phyloP scores from a whole-genome alignment of 2,329 filamentous ascomycete species.

The Apiospora koreana region DNA sequence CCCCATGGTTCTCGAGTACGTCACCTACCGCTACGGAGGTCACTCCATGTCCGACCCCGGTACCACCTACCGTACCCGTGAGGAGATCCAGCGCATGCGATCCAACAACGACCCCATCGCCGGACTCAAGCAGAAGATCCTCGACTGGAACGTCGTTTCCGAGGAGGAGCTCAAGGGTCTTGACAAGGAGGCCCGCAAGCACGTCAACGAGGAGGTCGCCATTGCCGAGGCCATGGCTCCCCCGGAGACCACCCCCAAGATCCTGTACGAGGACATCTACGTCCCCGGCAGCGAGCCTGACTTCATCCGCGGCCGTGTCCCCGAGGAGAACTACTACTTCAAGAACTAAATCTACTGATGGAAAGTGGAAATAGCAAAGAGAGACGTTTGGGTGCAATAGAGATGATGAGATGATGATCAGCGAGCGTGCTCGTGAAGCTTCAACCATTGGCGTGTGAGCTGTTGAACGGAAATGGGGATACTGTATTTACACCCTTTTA shows the following conservation, averaged over 20 bases:
- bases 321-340: slow-evolving; percentile 95
- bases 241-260: slow-evolving; percentile 77
- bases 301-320: slow-evolving; percentile 83
- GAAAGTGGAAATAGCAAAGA: not conserved
- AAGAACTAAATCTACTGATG: slow-evolving; percentile 40
- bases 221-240: slow-evolving; percentile 83
- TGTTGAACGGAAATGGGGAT: not conserved
- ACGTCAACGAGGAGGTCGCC: slow-evolving; percentile 88
- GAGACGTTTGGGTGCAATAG: not conserved
- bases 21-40: slow-evolving; percentile 98
- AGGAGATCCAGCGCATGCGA: slow-evolving; percentile 99
- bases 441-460: not conserved
- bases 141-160: slow-evolving; percentile 88
- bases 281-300: slow-evolving; percentile 83
- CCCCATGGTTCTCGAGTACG: slow-evolving; percentile 95
- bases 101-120: slow-evolving; percentile 98
- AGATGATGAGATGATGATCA: slow-evolving; percentile 10
- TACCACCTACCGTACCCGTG: slow-evolving; percentile 97
- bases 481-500: slow-evolving; percentile 1
- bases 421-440: not conserved
- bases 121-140: slow-evolving; percentile 94
- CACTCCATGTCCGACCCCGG: slow-evolving; percentile 99
- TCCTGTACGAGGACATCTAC: slow-evolving; percentile 96
- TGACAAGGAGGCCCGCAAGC: slow-evolving; percentile 87
- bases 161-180: slow-evolving; percentile 96